Conservation (phyloP, 768 basidiomycete genomes). For the Postia placenta region DNA sequence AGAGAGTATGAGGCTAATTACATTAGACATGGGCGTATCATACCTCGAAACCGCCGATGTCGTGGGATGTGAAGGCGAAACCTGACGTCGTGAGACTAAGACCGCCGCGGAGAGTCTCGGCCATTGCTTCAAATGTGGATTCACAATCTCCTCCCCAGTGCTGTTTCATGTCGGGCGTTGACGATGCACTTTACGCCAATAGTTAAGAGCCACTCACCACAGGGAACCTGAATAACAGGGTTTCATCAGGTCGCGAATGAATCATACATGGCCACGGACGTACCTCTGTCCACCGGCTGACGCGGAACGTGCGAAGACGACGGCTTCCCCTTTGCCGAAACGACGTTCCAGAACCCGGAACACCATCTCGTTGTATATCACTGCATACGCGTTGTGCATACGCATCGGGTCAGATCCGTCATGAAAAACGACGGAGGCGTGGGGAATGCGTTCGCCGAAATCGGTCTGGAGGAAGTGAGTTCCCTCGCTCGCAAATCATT, state of each 20-base stretch:
- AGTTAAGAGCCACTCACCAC: conserved; percentile 20
- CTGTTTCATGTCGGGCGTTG: conserved; percentile 23
- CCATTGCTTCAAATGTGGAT: conserved; percentile 75
- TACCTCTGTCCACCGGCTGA: conserved; percentile 66
- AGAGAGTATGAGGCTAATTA: background rate
- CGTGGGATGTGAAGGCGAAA: conserved; percentile 68
- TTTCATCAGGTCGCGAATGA: background rate
- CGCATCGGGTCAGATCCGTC: conserved; percentile 64
- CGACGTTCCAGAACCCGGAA: conserved; percentile 52
- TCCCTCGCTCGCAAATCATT: background rate
- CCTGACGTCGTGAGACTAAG: conserved; percentile 64
- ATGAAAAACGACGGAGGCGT: conserved; percentile 53
- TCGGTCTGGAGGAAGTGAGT: conserved; percentile 46
- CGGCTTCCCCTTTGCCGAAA: conserved; percentile 59
- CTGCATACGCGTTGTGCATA: conserved; percentile 69
- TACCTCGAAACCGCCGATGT: conserved; percentile 75
- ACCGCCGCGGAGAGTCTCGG: conserved; percentile 61
- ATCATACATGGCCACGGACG: background rate
- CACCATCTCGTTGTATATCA: conserved; percentile 66
- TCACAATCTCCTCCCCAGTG: conserved; percentile 78
- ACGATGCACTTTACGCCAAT: no score
- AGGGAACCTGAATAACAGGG: conserved; percentile 19
- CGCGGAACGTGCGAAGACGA: conserved; percentile 63
- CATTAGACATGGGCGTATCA: conserved; percentile 3
- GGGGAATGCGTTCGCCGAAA: conserved; percentile 74